These are phyloP conservation scores for Sporothrix schenckii DNA, from an alignment of 2,329 filamentous ascomycete genomes.

Conservation along the genomic window DNA sequence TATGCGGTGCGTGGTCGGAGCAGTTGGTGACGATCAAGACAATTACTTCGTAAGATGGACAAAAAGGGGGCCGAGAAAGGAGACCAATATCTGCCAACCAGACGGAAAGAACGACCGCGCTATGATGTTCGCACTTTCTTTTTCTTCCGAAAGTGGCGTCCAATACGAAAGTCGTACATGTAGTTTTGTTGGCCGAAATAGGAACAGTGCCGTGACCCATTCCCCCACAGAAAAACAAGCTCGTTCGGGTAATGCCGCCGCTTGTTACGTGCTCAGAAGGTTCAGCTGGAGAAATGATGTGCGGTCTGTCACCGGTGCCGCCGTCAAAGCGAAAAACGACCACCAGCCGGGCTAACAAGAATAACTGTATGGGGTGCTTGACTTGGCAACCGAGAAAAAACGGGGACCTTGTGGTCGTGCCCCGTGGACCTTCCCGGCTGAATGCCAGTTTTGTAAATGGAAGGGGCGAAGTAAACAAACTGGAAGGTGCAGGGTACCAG, in stretches of 20 bases:
- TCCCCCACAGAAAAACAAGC: neutral
- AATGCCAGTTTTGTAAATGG: neutral
- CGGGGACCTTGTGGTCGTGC: neutral
- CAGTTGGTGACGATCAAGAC: too few relatives aligned
- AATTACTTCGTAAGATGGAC: neutral
- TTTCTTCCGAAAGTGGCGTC: conserved; percentile 4
- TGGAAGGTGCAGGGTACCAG: neutral
- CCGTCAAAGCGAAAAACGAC: neutral
- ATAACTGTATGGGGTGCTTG: neutral
- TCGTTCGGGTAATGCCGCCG: conserved; percentile 19
- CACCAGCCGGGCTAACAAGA: too few relatives aligned
- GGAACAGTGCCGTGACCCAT: neutral
- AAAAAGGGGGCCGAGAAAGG: neutral
- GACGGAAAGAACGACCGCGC: neutral
- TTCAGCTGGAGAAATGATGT: neutral
- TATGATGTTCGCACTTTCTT: neutral
- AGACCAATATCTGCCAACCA: neutral
- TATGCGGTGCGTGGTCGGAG: neutral
- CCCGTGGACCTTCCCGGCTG: neutral
- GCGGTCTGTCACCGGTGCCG: neutral
- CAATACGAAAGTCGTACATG: conserved; percentile 4
- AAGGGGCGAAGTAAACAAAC: conserved; percentile 22
- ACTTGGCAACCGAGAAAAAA: too few relatives aligned
- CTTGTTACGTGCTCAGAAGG: conserved; percentile 22
- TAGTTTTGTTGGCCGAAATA: neutral